phyloP scores from a whole-genome alignment of 495 filamentous ascomycete species.

The Aspergillus mulundensis region DNA sequence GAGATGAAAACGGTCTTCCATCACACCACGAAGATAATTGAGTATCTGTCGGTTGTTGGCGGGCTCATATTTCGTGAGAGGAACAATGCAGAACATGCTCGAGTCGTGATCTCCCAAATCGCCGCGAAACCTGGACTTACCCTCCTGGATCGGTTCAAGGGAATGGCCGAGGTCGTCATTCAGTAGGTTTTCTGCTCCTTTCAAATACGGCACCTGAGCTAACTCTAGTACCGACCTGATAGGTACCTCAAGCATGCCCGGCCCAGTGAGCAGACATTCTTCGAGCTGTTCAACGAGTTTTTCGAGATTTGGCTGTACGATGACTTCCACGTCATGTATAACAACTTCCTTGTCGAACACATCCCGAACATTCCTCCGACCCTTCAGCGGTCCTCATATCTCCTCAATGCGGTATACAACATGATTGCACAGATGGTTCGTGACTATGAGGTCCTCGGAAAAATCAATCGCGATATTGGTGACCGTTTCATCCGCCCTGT shows the following conservation, averaged over 20 bases:
- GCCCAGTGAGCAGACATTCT: slow-evolving; percentile 20
- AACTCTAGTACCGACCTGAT: not conserved
- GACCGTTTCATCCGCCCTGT: slow-evolving; percentile 16
- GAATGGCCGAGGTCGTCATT: slow-evolving; percentile 17
- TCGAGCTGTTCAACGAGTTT: slow-evolving; percentile 21
- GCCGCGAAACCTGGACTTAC: not conserved
- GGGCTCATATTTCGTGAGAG: slow-evolving; percentile 12
- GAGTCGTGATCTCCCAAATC: slow-evolving; percentile 7
- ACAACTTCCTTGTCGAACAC: not conserved
- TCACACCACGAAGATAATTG: slow-evolving; percentile 13
- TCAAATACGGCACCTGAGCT: too few relatives aligned
- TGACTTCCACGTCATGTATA: slow-evolving; percentile 16
- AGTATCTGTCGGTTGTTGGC: slow-evolving; percentile 18
- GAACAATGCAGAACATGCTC: not conserved
- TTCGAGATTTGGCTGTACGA: slow-evolving; percentile 30
- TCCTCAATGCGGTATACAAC: slow-evolving; percentile 20
- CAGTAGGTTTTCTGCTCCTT: slow-evolving; percentile 18
- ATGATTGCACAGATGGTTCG: slow-evolving; percentile 18
- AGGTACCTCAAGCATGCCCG: slow-evolving; percentile 25
- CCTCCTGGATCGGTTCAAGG: slow-evolving; percentile 12
- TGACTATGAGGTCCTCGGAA: slow-evolving; percentile 16
- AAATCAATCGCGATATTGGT: slow-evolving; percentile 10
- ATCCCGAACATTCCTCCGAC: slow-evolving; percentile 7
- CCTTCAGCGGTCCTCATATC: slow-evolving; percentile 3
- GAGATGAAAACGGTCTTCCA: slow-evolving; percentile 8